A percentile compares a stretch with the other conserved stretches of the same genome.
Conservation (phyloP, 2,329 filamentous ascomycete genomes). For the Hypoxylon sp. region DNA sequence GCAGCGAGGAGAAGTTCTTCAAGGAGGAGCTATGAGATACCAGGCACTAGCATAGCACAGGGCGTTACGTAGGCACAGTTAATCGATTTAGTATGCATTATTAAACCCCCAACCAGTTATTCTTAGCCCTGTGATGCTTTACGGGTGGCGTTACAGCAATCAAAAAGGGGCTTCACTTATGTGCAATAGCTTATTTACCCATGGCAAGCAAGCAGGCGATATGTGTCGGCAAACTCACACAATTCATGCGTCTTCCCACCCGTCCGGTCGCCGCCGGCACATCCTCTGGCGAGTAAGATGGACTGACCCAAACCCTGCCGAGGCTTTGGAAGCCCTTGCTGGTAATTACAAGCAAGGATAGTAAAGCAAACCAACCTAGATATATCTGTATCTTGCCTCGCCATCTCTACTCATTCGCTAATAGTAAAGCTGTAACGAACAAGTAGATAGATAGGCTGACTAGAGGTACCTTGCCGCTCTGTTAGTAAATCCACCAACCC, state of each 20-base stretch:
- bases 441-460: background rate
- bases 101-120: background rate
- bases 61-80: slow-evolving; percentile 39
- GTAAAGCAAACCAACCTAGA: background rate
- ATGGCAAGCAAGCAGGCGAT: slow-evolving; percentile 15
- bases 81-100: slow-evolving; percentile 22
- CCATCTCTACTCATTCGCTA: background rate
- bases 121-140: background rate
- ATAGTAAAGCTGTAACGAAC: background rate
- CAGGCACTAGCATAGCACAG: slow-evolving; percentile 42
- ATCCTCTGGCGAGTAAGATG: background rate
- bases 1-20: slow-evolving; percentile 67
- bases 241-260: background rate
- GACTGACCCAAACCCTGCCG: background rate
- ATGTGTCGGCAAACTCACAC: slow-evolving; percentile 6
- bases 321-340: background rate
- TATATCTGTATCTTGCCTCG: background rate
- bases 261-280: background rate
- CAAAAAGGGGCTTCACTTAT: background rate
- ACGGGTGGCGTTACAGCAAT: background rate
- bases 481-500: background rate
- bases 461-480: background rate
- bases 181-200: background rate
- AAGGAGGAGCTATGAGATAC: slow-evolving; percentile 66
- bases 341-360: background rate